These are phyloP conservation scores for Gomphus bonarii DNA, from an alignment of 1,284 basidiomycete genomes.

Conservation along the genomic window DNA sequence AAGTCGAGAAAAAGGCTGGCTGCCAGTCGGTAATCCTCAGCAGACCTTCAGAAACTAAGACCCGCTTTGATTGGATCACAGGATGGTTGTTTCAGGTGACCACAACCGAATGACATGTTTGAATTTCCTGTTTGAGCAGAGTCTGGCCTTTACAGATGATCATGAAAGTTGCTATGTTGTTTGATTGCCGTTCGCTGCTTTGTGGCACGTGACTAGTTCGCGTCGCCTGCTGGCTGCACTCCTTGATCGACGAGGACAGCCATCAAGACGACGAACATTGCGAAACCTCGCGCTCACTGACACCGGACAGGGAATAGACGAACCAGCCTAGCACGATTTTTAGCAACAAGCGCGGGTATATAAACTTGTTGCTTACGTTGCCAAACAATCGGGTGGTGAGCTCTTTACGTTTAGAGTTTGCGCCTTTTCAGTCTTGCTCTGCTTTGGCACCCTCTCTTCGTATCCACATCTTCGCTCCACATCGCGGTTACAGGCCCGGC, in stretches of 20 bases:
- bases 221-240: background rate
- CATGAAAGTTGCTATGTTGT: too few species aligned
- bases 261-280: background rate
- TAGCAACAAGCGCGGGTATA: slow-evolving; percentile 2
- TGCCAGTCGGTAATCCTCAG: too few species aligned
- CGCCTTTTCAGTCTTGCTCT: slow-evolving; percentile 2
- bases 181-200: too few species aligned
- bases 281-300: background rate
- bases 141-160: too few species aligned
- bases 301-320: background rate
- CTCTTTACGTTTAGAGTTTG: background rate
- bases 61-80: too few species aligned
- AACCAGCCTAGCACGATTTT: background rate
- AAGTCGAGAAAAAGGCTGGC: too few species aligned
- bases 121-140: too few species aligned
- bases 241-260: slow-evolving; percentile 5
- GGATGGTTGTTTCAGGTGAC: too few species aligned
- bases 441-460: background rate
- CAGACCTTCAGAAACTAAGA: too few species aligned
- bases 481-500: slow-evolving; percentile 10
- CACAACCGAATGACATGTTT: too few species aligned
- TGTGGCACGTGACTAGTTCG: slow-evolving; percentile 8
- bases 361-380: slow-evolving; percentile 10
- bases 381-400: slow-evolving; percentile 12
- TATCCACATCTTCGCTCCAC: background rate